These are phyloP conservation scores for Bryoglossum gracile DNA, from an alignment of 495 filamentous ascomycete species.

Conservation along the genomic window DNA sequence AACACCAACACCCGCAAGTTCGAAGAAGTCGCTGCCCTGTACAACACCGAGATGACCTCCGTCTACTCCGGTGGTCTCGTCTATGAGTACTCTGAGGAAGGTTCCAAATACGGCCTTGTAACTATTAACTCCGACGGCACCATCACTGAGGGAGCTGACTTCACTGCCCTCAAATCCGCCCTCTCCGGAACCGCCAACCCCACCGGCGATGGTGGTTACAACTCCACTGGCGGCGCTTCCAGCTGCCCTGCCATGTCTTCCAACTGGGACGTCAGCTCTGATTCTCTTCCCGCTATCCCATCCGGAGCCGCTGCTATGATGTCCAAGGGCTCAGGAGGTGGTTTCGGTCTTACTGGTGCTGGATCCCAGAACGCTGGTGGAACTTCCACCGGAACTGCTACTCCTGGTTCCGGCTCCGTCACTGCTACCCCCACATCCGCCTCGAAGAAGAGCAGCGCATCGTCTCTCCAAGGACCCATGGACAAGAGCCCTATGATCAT, in stretches of 20 bases:
- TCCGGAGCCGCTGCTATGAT: slow-evolving; percentile 56
- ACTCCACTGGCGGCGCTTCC: slow-evolving; percentile 53
- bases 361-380: slow-evolving; percentile 67
- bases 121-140: slow-evolving; percentile 36
- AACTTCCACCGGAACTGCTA: slow-evolving; percentile 54
- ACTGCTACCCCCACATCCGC: slow-evolving; percentile 30
- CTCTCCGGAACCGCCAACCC: slow-evolving; percentile 58
- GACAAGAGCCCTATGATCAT: slow-evolving; percentile 49
- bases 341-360: slow-evolving; percentile 59
- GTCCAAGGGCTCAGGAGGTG: slow-evolving; percentile 63
- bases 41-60: slow-evolving; percentile 73
- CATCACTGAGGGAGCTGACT: slow-evolving; percentile 55
- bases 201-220: slow-evolving; percentile 69
- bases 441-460: slow-evolving; percentile 38
- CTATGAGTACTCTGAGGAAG: slow-evolving; percentile 87
- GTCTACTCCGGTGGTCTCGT: slow-evolving; percentile 96
- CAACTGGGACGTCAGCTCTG: slow-evolving; percentile 65
- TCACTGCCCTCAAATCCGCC: slow-evolving; percentile 56
- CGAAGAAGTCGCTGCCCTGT: slow-evolving; percentile 71
- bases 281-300: slow-evolving; percentile 72
- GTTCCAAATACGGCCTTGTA: slow-evolving; percentile 72
- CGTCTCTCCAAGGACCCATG: slow-evolving; percentile 23
- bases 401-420: slow-evolving; percentile 47
- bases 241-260: slow-evolving; percentile 61
- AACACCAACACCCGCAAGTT: slow-evolving; percentile 71